Percentiles rank a stretch among this genome's conserved stretches.
phyloP scores from a whole-genome alignment of 1,284 basidiomycete species.

The Sanghuangporus weigelae region DNA sequence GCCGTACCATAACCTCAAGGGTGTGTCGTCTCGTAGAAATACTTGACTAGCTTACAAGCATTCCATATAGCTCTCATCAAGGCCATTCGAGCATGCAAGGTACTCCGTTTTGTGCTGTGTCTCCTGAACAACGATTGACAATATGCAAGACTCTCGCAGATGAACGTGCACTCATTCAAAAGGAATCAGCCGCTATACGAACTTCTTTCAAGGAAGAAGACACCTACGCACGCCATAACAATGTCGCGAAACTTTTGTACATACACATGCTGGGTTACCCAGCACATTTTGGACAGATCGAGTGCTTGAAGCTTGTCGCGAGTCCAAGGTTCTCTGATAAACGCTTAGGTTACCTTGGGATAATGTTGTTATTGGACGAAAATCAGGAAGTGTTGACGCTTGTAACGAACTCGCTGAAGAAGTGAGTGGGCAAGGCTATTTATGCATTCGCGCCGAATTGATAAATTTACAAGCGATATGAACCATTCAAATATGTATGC shows the following conservation, averaged over 20 bases:
- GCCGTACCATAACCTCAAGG: conserved; percentile 91
- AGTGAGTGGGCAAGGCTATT: conserved; percentile 51
- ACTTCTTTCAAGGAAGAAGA: conserved; percentile 98
- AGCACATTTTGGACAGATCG: conserved; percentile 99
- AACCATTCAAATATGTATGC: conserved; percentile 99
- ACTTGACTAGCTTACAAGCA: neutral
- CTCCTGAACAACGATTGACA: conserved; percentile 22
- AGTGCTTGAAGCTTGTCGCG: conserved; percentile 99
- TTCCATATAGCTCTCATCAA: conserved; percentile 78
- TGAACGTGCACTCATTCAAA: conserved; percentile 95
- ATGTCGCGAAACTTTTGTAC: conserved; percentile 97
- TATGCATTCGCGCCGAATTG: conserved; percentile 14
- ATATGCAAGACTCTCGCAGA: conserved; percentile 87
- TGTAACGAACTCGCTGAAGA: conserved; percentile 98
- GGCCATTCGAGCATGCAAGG: conserved; percentile 92
- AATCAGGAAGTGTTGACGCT: conserved; percentile 97
- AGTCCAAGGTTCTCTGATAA: conserved; percentile 97
- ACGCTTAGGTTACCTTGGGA: conserved; percentile 93
- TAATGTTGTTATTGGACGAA: conserved; percentile 97
- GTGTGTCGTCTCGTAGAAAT: conserved; percentile 37
- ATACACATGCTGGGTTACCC: conserved; percentile 99
- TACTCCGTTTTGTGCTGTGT: conserved; percentile 25
- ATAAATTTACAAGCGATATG: conserved; percentile 76
- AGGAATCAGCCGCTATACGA: conserved; percentile 96
- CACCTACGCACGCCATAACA: conserved; percentile 90